Conservation (phyloP, 139 green algal species). For the Volvox reticuliferus region DNA sequence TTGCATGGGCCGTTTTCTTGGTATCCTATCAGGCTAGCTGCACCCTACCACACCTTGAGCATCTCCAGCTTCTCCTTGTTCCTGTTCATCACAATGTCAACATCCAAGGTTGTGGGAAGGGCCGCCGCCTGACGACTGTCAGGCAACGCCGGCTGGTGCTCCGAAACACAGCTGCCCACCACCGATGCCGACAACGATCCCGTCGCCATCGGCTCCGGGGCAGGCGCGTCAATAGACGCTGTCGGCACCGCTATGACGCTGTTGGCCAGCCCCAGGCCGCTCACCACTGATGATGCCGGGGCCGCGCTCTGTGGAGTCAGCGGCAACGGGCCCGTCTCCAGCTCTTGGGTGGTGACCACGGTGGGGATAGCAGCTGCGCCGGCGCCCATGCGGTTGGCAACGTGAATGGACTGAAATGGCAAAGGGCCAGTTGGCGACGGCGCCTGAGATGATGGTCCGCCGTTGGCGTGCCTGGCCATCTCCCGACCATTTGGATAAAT, state of each 20-base stretch:
- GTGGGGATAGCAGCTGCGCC: background rate
- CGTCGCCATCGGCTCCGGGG: background rate
- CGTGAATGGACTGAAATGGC: conserved; percentile 30
- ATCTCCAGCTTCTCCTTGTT: conserved; percentile 51
- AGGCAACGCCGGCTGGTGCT: background rate
- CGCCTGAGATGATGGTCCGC: background rate
- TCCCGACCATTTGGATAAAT: conserved; percentile 60
- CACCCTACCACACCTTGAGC: conserved; percentile 28
- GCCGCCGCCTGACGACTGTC: too few species aligned
- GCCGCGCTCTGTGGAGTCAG: background rate
- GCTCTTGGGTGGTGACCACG: background rate
- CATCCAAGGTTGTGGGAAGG: background rate
- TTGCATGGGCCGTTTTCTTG: too few species aligned
- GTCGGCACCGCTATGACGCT: background rate
- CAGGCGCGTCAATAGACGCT: background rate
- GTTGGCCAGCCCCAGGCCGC: too few species aligned
- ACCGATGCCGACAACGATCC: too few species aligned
- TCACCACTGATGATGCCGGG: background rate
- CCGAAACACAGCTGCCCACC: conserved; percentile 1
- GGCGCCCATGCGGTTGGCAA: background rate
- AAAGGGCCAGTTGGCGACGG: background rate
- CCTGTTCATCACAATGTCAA: conserved; percentile 29
- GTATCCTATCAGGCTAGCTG: too few species aligned
- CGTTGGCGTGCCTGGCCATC: background rate
- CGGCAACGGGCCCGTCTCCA: conserved; percentile 31